phyloP scores from a whole-genome alignment of 768 basidiomycete genomes.

The Leccinellum albellum region DNA sequence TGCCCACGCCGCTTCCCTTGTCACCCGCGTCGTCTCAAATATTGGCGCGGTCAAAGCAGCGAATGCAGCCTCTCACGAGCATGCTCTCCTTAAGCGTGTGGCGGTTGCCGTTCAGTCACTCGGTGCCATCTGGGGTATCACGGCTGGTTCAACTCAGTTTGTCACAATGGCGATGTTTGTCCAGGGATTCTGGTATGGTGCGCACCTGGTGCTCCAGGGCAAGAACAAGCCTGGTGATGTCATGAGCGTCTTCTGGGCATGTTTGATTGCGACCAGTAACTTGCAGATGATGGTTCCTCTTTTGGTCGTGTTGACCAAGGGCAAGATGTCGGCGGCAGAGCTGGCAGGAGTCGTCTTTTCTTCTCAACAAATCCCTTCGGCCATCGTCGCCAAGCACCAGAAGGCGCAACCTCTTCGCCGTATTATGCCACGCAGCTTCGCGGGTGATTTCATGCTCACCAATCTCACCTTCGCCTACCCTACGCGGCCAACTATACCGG shows the following conservation, averaged over 20 bases:
- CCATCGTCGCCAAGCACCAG: constrained; percentile 18
- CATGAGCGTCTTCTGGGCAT: constrained; percentile 99
- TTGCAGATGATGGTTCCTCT: constrained; percentile 85
- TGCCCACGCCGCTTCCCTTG: constrained; percentile 68
- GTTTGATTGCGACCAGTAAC: constrained; percentile 83
- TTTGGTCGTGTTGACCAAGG: constrained; percentile 60
- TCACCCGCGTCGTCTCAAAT: constrained; percentile 71
- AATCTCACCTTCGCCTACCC: constrained; percentile 71
- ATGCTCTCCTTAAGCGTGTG: constrained; percentile 44
- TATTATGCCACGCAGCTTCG: constrained; percentile 60
- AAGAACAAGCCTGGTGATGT: constrained; percentile 69
- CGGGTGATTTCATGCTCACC: constrained; percentile 65
- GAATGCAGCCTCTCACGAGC: constrained; percentile 66
- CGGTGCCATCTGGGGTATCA: constrained; percentile 72
- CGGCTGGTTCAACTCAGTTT: constrained; percentile 69
- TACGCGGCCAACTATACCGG: constrained; percentile 58
- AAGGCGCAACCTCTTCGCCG: constrained; percentile 44
- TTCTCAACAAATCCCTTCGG: constrained; percentile 35
- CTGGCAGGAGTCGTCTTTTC: constrained; percentile 19
- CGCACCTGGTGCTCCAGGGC: constrained; percentile 80
- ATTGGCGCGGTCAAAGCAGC: constrained; percentile 93
- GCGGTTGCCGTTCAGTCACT: constrained; percentile 48
- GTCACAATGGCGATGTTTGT: constrained; percentile 91
- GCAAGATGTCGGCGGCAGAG: constrained; percentile 48
- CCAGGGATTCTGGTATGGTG: constrained; percentile 94